Evolutionary conservation across 768 basidiomycete species (phyloP).

Genomic region (Mycena leptocephala): DNA sequence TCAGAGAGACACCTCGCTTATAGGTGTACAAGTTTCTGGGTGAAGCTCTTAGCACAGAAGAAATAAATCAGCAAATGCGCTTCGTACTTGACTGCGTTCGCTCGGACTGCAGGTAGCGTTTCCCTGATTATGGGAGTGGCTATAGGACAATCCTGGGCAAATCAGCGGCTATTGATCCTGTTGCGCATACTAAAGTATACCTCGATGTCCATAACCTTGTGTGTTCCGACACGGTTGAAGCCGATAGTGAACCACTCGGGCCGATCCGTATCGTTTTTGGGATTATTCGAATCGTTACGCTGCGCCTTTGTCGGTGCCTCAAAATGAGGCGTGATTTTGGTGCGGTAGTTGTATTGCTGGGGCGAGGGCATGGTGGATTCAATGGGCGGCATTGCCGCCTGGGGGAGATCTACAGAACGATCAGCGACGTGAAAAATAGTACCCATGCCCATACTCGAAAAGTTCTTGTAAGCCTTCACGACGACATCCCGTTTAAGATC

Average conservation of each 20-base stretch:
- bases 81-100: conserved; percentile 78
- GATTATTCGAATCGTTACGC: conserved; percentile 31
- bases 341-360: conserved; percentile 92
- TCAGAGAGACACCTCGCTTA: conserved; percentile 90
- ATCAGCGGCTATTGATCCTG: no score
- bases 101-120: conserved; percentile 73
- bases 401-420: conserved; percentile 64
- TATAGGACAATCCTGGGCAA: conserved; percentile 88
- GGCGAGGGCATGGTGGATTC: conserved; percentile 89
- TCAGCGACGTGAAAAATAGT: conserved; percentile 12
- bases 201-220: conserved; percentile 92
- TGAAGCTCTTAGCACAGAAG: background rate
- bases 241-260: conserved; percentile 90
- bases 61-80: background rate
- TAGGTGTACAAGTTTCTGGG: conserved; percentile 84
- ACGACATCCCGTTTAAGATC: conserved; percentile 91
- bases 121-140: conserved; percentile 87
- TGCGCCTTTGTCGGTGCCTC: conserved; percentile 73
- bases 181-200: conserved; percentile 54
- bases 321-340: conserved; percentile 98
- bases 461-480: conserved; percentile 86
- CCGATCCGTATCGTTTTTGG: conserved; percentile 44
- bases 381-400: conserved; percentile 74
- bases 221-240: conserved; percentile 86
- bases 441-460: conserved; percentile 64